Evolutionary conservation across 805 yeast genomes (phyloP).

Genomic region (Cyberlindnera sargentensis): DNA sequence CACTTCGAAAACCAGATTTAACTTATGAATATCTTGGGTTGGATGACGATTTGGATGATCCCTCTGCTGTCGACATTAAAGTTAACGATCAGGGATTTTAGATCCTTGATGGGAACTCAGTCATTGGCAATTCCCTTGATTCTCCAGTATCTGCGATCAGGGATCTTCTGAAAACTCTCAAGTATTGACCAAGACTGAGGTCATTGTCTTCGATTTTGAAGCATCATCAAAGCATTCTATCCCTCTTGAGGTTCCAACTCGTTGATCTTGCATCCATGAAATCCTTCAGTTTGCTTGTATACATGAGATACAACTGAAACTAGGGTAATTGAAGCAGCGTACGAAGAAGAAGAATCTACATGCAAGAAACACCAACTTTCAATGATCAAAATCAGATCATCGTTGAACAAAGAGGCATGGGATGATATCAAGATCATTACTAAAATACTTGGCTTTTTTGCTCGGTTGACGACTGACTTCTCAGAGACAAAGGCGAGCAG

Average conservation of each 20-base stretch:
- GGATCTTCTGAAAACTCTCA: background rate
- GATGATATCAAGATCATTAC: background rate
- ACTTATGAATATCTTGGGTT: background rate
- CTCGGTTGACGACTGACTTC: background rate
- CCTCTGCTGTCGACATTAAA: background rate
- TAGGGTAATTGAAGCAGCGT: background rate
- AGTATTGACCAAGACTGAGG: background rate
- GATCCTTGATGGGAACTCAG: background rate
- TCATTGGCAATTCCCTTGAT: background rate
- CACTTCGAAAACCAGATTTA: background rate
- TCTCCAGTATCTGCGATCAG: background rate
- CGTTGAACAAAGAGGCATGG: background rate
- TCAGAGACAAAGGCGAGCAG: background rate
- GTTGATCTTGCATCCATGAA: background rate
- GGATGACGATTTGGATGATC: too few relatives aligned
- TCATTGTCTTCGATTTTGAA: background rate
- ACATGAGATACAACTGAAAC: background rate
- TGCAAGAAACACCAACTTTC: background rate
- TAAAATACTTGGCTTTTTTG: background rate
- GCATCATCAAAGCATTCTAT: background rate
- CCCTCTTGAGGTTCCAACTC: background rate
- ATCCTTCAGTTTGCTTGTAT: background rate
- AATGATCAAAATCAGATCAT: background rate
- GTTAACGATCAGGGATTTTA: background rate
- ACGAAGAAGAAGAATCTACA: background rate